A percentile compares a stretch with the other conserved stretches of the same genome.
Conservation (phyloP, 2,329 filamentous ascomycete genomes). For the Colletotrichum euphorbiae region DNA sequence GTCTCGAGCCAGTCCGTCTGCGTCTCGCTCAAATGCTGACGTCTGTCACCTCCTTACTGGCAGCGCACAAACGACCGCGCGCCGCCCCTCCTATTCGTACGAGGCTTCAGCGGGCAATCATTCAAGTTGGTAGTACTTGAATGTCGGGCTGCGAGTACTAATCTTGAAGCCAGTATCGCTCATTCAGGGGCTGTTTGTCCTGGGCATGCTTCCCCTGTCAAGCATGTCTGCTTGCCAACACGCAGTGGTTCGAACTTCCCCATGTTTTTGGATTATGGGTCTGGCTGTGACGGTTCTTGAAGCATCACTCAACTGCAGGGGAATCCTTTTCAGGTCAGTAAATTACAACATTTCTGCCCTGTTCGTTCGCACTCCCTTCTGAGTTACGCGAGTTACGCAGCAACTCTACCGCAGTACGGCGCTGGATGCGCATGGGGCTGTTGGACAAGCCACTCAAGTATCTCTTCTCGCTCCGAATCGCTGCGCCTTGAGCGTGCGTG, state of each 20-base stretch:
- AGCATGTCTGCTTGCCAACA: neutral
- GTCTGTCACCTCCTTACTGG: constrained; percentile 23
- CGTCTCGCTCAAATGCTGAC: constrained; percentile 14
- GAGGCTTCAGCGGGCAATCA: neutral
- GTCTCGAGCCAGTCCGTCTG: constrained; percentile 15
- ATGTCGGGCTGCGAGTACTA: too few relatives aligned
- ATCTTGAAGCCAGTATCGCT: neutral
- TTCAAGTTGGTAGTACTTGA: neutral
- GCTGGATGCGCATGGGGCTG: too few relatives aligned
- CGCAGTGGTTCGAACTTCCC: neutral
- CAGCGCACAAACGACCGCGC: neutral
- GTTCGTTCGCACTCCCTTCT: neutral
- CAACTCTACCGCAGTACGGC: too few relatives aligned
- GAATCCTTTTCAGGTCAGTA: constrained; percentile 17
- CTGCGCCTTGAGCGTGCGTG: neutral
- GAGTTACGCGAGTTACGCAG: too few relatives aligned
- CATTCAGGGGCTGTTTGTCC: neutral
- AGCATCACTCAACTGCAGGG: constrained; percentile 33
- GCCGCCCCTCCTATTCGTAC: constrained; percentile 8
- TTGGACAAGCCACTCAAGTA: neutral
- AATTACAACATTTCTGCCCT: constrained; percentile 33
- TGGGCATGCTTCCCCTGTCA: neutral
- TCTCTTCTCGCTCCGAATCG: constrained; percentile 7
- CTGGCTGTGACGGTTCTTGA: constrained; percentile 19
- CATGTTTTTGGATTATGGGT: neutral